phyloP scores from a whole-genome alignment of 2,329 filamentous ascomycete genomes.

The Aspergillus ochraceoroseus region DNA sequence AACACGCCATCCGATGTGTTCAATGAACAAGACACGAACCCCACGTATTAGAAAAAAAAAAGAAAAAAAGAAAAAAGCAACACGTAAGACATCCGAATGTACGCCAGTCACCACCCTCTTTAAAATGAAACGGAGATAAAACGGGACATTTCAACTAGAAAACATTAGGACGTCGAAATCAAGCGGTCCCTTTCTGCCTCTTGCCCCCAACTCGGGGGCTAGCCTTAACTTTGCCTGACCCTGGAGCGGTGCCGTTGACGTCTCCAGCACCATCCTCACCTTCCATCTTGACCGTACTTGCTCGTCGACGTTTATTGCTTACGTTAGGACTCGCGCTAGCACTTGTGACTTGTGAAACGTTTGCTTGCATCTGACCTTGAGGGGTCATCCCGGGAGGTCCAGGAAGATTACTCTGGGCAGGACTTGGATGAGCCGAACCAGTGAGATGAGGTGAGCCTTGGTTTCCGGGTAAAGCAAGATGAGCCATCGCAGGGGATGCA shows the following conservation, averaged over 20 bases:
- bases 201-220: slow-evolving; percentile 46
- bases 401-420: slow-evolving; percentile 44
- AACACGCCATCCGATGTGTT: slow-evolving; percentile 24
- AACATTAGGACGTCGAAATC: slow-evolving; percentile 17
- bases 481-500: slow-evolving; percentile 55
- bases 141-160: no score
- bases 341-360: slow-evolving; percentile 48
- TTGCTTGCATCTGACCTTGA: slow-evolving; percentile 53
- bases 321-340: slow-evolving; percentile 61
- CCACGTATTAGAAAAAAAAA: slow-evolving; percentile 13
- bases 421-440: slow-evolving; percentile 47
- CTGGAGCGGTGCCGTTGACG: slow-evolving; percentile 46
- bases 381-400: slow-evolving; percentile 52
- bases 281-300: slow-evolving; percentile 58
- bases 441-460: slow-evolving; percentile 52
- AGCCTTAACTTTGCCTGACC: slow-evolving; percentile 43
- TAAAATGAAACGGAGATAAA: slow-evolving; percentile 18
- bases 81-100: slow-evolving; percentile 29
- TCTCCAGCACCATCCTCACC: slow-evolving; percentile 49
- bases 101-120: slow-evolving; percentile 30
- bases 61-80: slow-evolving; percentile 18
- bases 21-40: slow-evolving; percentile 15
- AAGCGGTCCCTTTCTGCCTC: slow-evolving; percentile 44
- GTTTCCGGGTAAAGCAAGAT: slow-evolving; percentile 47
- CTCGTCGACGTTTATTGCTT: slow-evolving; percentile 54